A percentile compares a stretch with the other conserved stretches of the same genome.
These are phyloP conservation scores for Globisporangium canariense DNA, from an alignment of 352 stramenopile species.

Conservation along the genomic window DNA sequence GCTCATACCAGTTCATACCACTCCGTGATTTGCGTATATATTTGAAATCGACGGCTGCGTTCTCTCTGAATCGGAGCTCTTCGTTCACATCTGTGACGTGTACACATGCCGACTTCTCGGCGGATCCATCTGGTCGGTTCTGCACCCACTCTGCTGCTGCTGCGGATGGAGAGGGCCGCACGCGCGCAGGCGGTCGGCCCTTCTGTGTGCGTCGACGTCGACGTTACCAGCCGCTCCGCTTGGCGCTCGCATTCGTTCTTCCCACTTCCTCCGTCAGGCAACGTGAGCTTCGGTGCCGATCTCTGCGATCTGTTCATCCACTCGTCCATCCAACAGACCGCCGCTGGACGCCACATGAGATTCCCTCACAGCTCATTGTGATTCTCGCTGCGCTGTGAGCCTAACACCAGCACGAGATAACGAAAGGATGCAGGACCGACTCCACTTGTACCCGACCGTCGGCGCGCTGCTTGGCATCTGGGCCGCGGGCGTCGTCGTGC, in stretches of 20 bases:
- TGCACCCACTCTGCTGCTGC: not conserved
- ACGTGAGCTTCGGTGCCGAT: no score
- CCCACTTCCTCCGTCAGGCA: no score
- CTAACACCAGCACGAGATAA: not conserved
- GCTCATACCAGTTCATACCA: not conserved
- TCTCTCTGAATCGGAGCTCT: not conserved
- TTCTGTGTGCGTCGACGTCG: not conserved
- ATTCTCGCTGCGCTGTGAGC: not conserved
- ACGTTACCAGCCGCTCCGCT: no score
- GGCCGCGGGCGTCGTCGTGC: slow-evolving; percentile 21
- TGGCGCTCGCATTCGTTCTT: no score
- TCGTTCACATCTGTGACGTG: not conserved
- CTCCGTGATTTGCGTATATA: not conserved
- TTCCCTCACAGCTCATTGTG: not conserved
- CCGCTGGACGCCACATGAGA: not conserved
- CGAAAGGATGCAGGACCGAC: slow-evolving; percentile 25
- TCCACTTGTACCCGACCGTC: slow-evolving; percentile 44
- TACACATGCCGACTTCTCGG: not conserved
- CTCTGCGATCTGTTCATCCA: no score
- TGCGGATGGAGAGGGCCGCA: not conserved
- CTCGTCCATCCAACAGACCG: no score
- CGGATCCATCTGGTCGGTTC: not conserved
- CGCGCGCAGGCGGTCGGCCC: no score
- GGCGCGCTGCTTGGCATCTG: slow-evolving; percentile 31
- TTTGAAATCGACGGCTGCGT: not conserved